phyloP scores from a whole-genome alignment of 2,329 filamentous ascomycete genomes.

The Cordyceps militaris region DNA sequence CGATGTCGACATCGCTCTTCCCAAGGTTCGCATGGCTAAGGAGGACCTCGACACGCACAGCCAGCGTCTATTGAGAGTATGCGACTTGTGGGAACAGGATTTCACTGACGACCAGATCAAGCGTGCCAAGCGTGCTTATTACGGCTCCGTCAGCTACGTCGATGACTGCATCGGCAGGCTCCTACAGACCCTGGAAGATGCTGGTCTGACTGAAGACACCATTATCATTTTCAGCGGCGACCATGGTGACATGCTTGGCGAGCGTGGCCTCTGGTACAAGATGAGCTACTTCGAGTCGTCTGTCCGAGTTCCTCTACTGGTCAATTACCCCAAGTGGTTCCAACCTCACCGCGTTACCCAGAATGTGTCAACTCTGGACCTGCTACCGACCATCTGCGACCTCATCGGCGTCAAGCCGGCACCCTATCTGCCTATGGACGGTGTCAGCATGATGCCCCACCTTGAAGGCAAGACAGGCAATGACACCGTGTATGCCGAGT shows the following conservation, averaged over 20 bases:
- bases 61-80: conserved; percentile 76
- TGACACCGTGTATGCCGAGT: conserved; percentile 90
- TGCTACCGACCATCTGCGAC: conserved; percentile 82
- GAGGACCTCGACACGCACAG: conserved; percentile 83
- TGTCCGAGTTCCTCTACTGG: conserved; percentile 78
- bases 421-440: conserved; percentile 74
- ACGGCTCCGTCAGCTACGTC: conserved; percentile 87
- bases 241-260: conserved; percentile 93
- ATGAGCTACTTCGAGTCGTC: conserved; percentile 96
- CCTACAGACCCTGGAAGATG: conserved; percentile 68
- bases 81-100: conserved; percentile 77
- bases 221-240: conserved; percentile 90
- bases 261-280: conserved; percentile 92
- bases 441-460: conserved; percentile 73
- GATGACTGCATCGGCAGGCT: conserved; percentile 87
- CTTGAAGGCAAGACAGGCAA: conserved; percentile 57
- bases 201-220: conserved; percentile 74
- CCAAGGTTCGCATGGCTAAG: conserved; percentile 68
- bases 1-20: conserved; percentile 77
- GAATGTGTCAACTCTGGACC: conserved; percentile 86
- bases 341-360: conserved; percentile 66
- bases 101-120: conserved; percentile 83
- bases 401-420: conserved; percentile 66
- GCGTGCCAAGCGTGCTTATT: conserved; percentile 80
- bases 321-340: conserved; percentile 73